phyloP scores from a whole-genome alignment of 768 basidiomycete species.

The Galerina marginata region DNA sequence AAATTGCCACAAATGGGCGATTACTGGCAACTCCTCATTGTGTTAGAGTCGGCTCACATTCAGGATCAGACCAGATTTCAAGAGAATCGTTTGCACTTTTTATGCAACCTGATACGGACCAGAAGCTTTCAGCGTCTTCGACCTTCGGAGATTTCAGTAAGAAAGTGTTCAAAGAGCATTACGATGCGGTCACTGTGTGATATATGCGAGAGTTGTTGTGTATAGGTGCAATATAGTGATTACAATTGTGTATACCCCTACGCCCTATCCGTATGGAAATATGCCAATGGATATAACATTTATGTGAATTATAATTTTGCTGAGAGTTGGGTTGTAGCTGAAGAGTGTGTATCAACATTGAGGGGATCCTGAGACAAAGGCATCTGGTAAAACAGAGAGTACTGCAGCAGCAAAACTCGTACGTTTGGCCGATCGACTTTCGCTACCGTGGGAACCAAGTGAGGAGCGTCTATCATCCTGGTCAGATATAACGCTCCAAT shows the following conservation, averaged over 20 bases:
- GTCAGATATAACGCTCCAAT: conserved; percentile 90
- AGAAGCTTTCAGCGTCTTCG: conserved; percentile 67
- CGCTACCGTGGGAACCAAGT: conserved; percentile 51
- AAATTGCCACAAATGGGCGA: conserved; percentile 81
- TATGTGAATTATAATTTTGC: no score
- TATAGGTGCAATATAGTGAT: conserved; percentile 10
- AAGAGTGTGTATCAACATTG: conserved; percentile 22
- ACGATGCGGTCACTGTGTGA: conserved; percentile 37
- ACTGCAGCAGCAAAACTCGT: conserved; percentile 67
- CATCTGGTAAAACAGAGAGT: conserved; percentile 65
- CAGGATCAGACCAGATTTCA: conserved; percentile 54
- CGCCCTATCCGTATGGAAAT: no score
- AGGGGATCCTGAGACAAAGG: conserved; percentile 48
- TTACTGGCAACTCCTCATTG: conserved; percentile 95
- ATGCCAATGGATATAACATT: no score
- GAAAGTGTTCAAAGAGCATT: conserved; percentile 70
- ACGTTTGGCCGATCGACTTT: conserved; percentile 52
- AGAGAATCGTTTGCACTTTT: conserved; percentile 91
- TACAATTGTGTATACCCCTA: conserved; percentile 6
- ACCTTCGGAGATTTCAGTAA: conserved; percentile 94
- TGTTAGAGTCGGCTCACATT: conserved; percentile 71
- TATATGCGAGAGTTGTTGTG: conserved; percentile 19
- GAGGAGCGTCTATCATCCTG: conserved; percentile 66
- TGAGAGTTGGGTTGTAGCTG: no score
- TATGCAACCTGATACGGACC: conserved; percentile 88